Conservation (phyloP, 1,139 yeast genomes). For the Debaryomyces sp. region DNA sequence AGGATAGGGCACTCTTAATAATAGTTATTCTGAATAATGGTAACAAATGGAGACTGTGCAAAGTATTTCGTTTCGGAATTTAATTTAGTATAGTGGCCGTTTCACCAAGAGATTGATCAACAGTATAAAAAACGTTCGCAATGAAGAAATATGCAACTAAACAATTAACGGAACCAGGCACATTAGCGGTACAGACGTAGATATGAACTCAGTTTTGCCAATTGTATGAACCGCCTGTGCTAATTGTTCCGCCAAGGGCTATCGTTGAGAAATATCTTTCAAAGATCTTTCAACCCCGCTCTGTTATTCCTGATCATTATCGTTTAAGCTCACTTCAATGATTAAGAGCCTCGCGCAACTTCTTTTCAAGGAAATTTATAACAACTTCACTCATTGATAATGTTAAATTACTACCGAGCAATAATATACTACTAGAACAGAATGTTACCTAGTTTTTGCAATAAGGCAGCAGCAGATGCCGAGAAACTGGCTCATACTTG, state of each 20-base stretch:
- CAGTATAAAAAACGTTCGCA: constrained; percentile 64
- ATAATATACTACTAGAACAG: neutral
- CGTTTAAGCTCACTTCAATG: neutral
- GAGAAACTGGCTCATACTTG: too few species aligned
- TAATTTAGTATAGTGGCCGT: constrained; percentile 65
- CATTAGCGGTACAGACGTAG: constrained; percentile 53
- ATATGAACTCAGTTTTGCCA: too few species aligned
- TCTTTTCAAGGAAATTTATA: neutral
- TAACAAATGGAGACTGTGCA: constrained; percentile 54
- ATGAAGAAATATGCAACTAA: constrained; percentile 66
- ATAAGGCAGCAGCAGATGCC: neutral
- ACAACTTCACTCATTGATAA: neutral
- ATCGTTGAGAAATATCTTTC: constrained; percentile 71
- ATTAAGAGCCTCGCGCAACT: neutral
- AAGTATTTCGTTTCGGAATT: constrained; percentile 29
- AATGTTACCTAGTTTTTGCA: neutral
- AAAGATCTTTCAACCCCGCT: constrained; percentile 17
- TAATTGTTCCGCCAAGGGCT: constrained; percentile 65
- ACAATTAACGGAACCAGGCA: constrained; percentile 75
- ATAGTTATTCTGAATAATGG: constrained; percentile 67
- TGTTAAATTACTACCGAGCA: neutral
- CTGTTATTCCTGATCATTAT: neutral
- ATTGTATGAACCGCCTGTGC: constrained; percentile 67
- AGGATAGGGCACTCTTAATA: constrained; percentile 75
- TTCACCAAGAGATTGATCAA: constrained; percentile 73